Evolutionary conservation across 768 basidiomycete species (phyloP).

Genomic region (Cubamyces lactineus): DNA sequence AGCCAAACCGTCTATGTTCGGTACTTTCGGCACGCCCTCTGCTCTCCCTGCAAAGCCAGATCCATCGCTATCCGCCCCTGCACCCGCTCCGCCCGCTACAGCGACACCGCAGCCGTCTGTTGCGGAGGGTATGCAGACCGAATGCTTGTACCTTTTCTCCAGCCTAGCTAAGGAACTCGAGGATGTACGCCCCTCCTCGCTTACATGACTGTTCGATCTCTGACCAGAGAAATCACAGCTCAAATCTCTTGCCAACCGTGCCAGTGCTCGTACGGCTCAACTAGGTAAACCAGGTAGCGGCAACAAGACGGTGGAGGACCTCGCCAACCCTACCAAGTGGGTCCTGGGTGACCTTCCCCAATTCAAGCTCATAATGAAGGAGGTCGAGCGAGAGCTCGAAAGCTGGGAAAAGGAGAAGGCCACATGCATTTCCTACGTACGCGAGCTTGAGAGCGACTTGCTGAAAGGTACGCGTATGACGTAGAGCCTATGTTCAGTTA

Average conservation of each 20-base stretch:
- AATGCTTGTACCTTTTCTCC: constrained; percentile 55
- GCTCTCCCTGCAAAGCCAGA: neutral
- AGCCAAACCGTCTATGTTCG: neutral
- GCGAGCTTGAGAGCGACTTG: constrained; percentile 64
- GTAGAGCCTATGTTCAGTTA: neutral
- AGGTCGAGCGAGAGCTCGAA: constrained; percentile 44
- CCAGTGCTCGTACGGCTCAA: neutral
- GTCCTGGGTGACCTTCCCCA: constrained; percentile 51
- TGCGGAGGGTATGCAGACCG: constrained; percentile 70
- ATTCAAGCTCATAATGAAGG: constrained; percentile 52
- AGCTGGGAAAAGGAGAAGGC: constrained; percentile 53
- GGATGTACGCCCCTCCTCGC: constrained; percentile 48
- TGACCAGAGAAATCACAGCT: constrained; percentile 10
- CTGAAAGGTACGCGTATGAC: constrained; percentile 56
- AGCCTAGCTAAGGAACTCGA: constrained; percentile 57
- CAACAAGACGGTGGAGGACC: constrained; percentile 46
- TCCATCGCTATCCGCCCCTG: constrained; percentile 4
- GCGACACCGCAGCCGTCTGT: constrained; percentile 35
- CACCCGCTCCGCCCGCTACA: constrained; percentile 12
- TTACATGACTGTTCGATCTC: neutral
- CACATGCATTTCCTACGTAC: constrained; percentile 46
- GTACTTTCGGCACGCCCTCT: neutral
- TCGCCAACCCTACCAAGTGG: constrained; percentile 56
- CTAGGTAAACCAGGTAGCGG: constrained; percentile 41
- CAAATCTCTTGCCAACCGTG: constrained; percentile 14